A percentile compares a stretch with the other conserved stretches of the same genome.
Evolutionary conservation across 768 basidiomycete species (phyloP).

Genomic region (Agrocybe praecox): DNA sequence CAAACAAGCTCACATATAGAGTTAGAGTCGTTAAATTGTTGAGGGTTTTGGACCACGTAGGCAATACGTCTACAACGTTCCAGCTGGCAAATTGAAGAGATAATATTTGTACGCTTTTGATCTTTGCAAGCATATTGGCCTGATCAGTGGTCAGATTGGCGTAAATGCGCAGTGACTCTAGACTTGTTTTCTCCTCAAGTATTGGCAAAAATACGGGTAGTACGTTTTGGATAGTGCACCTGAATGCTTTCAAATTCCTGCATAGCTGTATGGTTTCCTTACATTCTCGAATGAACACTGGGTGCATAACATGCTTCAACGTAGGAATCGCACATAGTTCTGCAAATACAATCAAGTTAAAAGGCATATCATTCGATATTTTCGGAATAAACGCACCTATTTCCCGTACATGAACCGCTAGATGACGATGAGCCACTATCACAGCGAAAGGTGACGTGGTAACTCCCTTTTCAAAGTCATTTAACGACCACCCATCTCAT

Average conservation of each 20-base stretch:
- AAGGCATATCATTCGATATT: not conserved
- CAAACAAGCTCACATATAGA: slow-evolving; percentile 51
- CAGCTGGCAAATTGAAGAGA: slow-evolving; percentile 63
- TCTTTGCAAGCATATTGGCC: slow-evolving; percentile 39
- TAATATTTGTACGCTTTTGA: slow-evolving; percentile 45
- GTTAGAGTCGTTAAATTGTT: slow-evolving; percentile 55
- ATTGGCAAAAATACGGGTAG: slow-evolving; percentile 51
- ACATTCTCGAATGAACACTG: slow-evolving; percentile 57
- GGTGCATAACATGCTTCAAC: slow-evolving; percentile 36
- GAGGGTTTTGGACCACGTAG: slow-evolving; percentile 53
- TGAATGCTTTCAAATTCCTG: slow-evolving; percentile 57
- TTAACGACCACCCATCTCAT: not conserved
- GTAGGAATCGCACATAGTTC: slow-evolving; percentile 54
- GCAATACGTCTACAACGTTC: slow-evolving; percentile 60
- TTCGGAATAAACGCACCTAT: slow-evolving; percentile 43
- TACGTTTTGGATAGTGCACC: slow-evolving; percentile 47
- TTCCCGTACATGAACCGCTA: slow-evolving; percentile 59
- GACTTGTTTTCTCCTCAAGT: slow-evolving; percentile 43
- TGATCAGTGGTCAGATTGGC: slow-evolving; percentile 59
- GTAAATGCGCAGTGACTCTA: slow-evolving; percentile 50
- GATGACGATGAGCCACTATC: slow-evolving; percentile 49
- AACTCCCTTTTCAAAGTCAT: slow-evolving; percentile 25
- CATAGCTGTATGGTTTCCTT: slow-evolving; percentile 47
- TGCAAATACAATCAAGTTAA: slow-evolving; percentile 19
- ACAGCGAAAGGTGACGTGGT: slow-evolving; percentile 64